Evolutionary conservation across 345 rosid species (phyloP), one percentile per base, ranked within the genome.

Genomic region (Hibiscus tridactylites): DNA sequence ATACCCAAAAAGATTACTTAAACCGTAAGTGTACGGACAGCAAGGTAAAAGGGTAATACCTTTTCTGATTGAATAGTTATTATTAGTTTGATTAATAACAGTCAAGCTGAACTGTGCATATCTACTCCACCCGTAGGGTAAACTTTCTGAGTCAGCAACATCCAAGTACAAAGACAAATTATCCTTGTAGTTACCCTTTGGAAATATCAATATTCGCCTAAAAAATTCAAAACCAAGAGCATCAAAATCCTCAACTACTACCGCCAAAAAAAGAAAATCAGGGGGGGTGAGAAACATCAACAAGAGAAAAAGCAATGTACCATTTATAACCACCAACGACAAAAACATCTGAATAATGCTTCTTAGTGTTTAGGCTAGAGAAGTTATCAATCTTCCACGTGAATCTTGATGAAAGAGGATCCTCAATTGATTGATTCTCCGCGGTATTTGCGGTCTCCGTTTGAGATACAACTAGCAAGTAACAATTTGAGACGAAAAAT

Each of bases 41-140:
- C 6, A 8, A 33, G 49, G 28, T 35, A 7, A 70, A 64, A 33
- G 19, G 52, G 26, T 21, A 61, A 57, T 84, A 92, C 99, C 99
- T 79, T 89, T 95, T 83, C 93, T 89, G 39, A 95, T 74, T 6
- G 97, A 79, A 76, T 83, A 89, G 79, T 89, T 84, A 79, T 72
- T 78, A 75, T 90, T 88, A 46, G 85, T 68, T 79, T 95, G 99
- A 82, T 95, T 95, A 59, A 92, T 75, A 50, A 95, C 89, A 5
- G 90, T 89, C 85, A 95, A 80, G 76, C 92, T 90, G 80, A 95
- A 95, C 74, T 92, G 98, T 8, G 97, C 91, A 35, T 84, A 90
- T 86, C 97, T 88, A 84, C 89, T 89, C 99, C 99, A 95, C 39
- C 92, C 98, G 58, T 92, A 88, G 3, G 98, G 92, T 84, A 92